Evolutionary conservation across 805 yeast genomes (phyloP), one percentile per base, ranked within the genome.

Genomic region (Ogataea neopini): DNA sequence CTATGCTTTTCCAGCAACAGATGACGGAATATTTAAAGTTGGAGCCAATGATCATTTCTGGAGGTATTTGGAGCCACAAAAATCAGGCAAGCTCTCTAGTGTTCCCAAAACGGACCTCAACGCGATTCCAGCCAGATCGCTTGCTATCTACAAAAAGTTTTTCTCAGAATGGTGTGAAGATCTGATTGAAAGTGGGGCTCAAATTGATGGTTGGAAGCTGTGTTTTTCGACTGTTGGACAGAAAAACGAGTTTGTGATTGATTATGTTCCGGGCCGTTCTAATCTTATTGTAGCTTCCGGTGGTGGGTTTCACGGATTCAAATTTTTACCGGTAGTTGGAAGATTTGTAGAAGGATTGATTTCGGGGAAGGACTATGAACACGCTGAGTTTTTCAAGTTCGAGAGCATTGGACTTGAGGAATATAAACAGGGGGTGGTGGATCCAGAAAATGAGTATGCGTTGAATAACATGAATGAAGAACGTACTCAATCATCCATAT

Each of bases 311-410:
- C 54, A 52, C 22, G 56, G 53, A 6, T 52, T 52, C 38, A 52
- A 52, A 37, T 52, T 48, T 33, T 29, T 42, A 42, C 59, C 59
- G 8, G 58, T 57, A 11, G 38, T 57, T n/a, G 58, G 60, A 14
- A 47, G 40, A 15, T 52, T 45, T 38, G 54, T 47, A 47, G 52
- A 33, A 19, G 52, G 47, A 4, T 30, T 45, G 18, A 39, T 49
- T 11, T 39, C 42, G 10, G 40, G 37, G 13, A 47, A 47, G 33
- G 18, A 28, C 6, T 51, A 54, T 44, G 32, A 52, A 29, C 51
- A 54, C 35, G 30, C 49, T 15, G 53, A 52, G 14, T 20, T 38
- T 17, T 54, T 57, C 48, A 44, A 38, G 43, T 53, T 56, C 34
- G 41, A 35, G 9, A 30, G 49, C 10, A 49, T 51, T 28, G n/a